A percentile compares a stretch with the other conserved stretches of the same genome.
Evolutionary conservation across 768 basidiomycete genomes (phyloP).

Genomic region (Tricholoma sp.): DNA sequence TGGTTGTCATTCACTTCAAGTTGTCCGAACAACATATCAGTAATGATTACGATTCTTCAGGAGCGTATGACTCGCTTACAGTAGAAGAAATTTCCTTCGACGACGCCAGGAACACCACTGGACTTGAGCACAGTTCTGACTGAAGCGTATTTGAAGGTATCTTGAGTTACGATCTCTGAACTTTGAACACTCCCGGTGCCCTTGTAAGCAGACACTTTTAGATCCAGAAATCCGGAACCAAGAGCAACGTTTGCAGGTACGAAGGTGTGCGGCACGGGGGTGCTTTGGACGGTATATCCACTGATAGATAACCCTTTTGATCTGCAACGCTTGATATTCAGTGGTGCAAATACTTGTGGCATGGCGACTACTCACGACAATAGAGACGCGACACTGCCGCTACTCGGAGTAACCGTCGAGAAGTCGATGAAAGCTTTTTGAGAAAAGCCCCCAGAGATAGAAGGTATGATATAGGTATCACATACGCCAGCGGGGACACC

Average conservation of each 20-base stretch:
- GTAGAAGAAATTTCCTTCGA: slow-evolving; percentile 34
- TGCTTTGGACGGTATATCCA: slow-evolving; percentile 15
- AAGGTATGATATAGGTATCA: slow-evolving; percentile 11
- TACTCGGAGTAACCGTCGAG: slow-evolving; percentile 15
- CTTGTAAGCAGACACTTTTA: slow-evolving; percentile 28
- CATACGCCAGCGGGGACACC: background rate
- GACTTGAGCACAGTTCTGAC: slow-evolving; percentile 31
- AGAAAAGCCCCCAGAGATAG: slow-evolving; percentile 24
- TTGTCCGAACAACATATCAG: background rate
- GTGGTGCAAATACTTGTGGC: background rate
- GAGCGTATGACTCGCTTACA: slow-evolving; percentile 20
- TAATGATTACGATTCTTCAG: background rate
- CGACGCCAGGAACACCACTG: slow-evolving; percentile 26
- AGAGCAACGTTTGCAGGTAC: slow-evolving; percentile 24
- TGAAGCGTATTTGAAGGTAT: slow-evolving; percentile 26
- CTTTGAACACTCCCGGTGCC: slow-evolving; percentile 23
- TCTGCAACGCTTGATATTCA: slow-evolving; percentile 6
- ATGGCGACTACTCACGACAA: slow-evolving; percentile 16
- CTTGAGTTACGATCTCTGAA: slow-evolving; percentile 25
- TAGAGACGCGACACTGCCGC: slow-evolving; percentile 15
- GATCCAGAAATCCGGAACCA: slow-evolving; percentile 24
- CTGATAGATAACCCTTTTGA: slow-evolving; percentile 23
- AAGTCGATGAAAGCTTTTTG: slow-evolving; percentile 22
- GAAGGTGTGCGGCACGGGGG: slow-evolving; percentile 21
- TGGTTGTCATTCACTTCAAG: slow-evolving; percentile 27